phyloP scores from a whole-genome alignment of 805 yeast genomes.

The Jamesozyma piceae region DNA sequence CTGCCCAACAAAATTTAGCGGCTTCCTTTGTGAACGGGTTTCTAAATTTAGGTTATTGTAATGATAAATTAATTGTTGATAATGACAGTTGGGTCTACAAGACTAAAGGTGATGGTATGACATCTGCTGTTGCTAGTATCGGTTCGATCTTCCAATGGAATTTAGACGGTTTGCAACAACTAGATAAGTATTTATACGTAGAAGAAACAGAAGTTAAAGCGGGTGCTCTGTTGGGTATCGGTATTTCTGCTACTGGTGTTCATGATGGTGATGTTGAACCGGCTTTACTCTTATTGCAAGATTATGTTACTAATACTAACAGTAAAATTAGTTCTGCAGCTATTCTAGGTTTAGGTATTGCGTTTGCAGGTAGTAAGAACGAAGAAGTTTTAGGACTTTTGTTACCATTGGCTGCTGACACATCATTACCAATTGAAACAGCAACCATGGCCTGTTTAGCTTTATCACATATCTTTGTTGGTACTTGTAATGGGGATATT shows the following conservation, averaged over 20 bases:
- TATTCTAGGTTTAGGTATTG: constrained; percentile 83
- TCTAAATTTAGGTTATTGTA: constrained; percentile 83
- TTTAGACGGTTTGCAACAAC: constrained; percentile 77
- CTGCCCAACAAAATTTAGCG: constrained; percentile 92
- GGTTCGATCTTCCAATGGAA: constrained; percentile 93
- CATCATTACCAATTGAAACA: constrained; percentile 63
- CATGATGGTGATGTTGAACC: constrained; percentile 90
- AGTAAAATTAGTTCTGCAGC: constrained; percentile 67
- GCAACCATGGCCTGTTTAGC: constrained; percentile 84
- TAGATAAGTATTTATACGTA: constrained; percentile 83
- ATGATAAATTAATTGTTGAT: constrained; percentile 69
- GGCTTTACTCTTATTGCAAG: constrained; percentile 76
- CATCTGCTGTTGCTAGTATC: constrained; percentile 81
- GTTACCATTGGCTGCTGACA: constrained; percentile 74
- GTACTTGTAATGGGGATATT: constrained; percentile 90
- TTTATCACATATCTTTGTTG: constrained; percentile 88
- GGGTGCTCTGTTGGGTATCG: constrained; percentile 94
- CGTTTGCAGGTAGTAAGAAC: constrained; percentile 89
- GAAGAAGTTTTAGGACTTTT: constrained; percentile 71
- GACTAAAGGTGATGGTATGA: constrained; percentile 86
- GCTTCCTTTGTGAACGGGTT: constrained; percentile 90
- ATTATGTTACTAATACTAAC: constrained; percentile 60
- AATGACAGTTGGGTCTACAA: constrained; percentile 85
- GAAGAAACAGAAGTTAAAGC: constrained; percentile 83
- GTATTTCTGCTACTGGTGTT: constrained; percentile 83